Evolutionary conservation across 805 yeast species (phyloP).

Genomic region (Candida namnaoensis): DNA sequence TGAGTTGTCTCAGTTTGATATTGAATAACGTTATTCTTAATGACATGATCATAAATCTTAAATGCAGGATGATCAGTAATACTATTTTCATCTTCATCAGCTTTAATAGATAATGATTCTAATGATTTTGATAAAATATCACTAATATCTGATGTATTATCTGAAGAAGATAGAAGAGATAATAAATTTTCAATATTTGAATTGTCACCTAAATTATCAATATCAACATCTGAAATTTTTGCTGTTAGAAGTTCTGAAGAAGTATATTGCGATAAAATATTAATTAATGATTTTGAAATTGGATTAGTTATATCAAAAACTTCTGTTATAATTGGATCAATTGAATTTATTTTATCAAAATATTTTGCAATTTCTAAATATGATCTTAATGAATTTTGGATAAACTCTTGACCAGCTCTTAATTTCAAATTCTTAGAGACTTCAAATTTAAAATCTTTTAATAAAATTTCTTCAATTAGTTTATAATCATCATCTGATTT

Average conservation of each 20-base stretch:
- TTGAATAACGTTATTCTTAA: constrained; percentile 13
- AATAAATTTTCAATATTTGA: constrained; percentile 3
- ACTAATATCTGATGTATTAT: constrained; percentile 7
- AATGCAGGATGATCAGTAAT: constrained; percentile 15
- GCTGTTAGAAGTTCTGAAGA: constrained; percentile 8
- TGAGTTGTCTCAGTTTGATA: constrained; percentile 20
- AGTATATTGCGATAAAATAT: constrained; percentile 10
- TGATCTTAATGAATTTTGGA: constrained; percentile 21
- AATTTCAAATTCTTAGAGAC: constrained; percentile 20
- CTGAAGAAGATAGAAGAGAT: constrained; percentile 2
- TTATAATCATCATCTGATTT: constrained; percentile 10
- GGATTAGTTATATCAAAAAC: constrained; percentile 9
- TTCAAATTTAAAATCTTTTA: constrained; percentile 16
- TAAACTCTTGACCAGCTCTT: constrained; percentile 20
- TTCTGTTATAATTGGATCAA: constrained; percentile 6
- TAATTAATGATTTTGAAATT: constrained; percentile 11
- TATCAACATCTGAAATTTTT: constrained; percentile 3
- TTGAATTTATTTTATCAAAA: background rate
- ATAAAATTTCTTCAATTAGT: constrained; percentile 21
- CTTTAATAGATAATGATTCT: constrained; percentile 9
- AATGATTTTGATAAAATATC: constrained; percentile 9
- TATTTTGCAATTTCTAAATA: constrained; percentile 15
- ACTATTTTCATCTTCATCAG: constrained; percentile 7
- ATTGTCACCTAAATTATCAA: constrained; percentile 5
- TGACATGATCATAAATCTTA: constrained; percentile 16